Conservation (phyloP, 2,329 filamentous ascomycete genomes). For the Sporothrix curviconia region DNA sequence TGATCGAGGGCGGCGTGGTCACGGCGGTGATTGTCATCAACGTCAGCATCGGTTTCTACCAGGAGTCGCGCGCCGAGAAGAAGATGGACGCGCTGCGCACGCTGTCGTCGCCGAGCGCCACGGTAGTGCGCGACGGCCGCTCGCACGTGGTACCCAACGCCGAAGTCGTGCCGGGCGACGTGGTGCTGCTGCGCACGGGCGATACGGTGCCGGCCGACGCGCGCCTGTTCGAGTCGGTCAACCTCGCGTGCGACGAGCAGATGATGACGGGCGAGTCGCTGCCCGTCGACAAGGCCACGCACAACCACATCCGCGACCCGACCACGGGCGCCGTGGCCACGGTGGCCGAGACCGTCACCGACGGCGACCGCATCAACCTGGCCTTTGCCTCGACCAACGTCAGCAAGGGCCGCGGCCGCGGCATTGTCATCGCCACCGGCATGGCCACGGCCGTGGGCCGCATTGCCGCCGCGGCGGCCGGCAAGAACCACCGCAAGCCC, state of each 20-base stretch:
- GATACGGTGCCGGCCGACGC: slow-evolving; percentile 71
- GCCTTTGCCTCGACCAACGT: slow-evolving; percentile 69
- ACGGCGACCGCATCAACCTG: slow-evolving; percentile 68
- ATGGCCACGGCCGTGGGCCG: slow-evolving; percentile 71
- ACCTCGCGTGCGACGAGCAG: slow-evolving; percentile 72
- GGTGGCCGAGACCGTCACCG: slow-evolving; percentile 48
- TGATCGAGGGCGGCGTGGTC: slow-evolving; percentile 30
- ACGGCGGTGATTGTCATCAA: slow-evolving; percentile 48
- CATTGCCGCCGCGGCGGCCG: slow-evolving; percentile 60
- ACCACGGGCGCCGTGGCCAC: slow-evolving; percentile 40
- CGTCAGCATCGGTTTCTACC: slow-evolving; percentile 60
- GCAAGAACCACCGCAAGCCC: slow-evolving; percentile 44
- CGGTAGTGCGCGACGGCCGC: slow-evolving; percentile 54
- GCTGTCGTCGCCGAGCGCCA: slow-evolving; percentile 57
- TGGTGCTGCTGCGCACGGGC: slow-evolving; percentile 61
- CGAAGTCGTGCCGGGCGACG: slow-evolving; percentile 65
- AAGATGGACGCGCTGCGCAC: slow-evolving; percentile 58
- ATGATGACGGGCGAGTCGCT: slow-evolving; percentile 71
- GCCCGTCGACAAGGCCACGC: slow-evolving; percentile 59
- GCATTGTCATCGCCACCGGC: slow-evolving; percentile 65
- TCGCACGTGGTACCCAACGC: slow-evolving; percentile 51
- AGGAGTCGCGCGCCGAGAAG: slow-evolving; percentile 59
- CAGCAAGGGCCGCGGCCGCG: slow-evolving; percentile 64
- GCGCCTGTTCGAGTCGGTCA: slow-evolving; percentile 65
- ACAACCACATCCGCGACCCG: slow-evolving; percentile 39